Conservation (phyloP, 2,329 filamentous ascomycete genomes). For the Orbilia ellipsospora region DNA sequence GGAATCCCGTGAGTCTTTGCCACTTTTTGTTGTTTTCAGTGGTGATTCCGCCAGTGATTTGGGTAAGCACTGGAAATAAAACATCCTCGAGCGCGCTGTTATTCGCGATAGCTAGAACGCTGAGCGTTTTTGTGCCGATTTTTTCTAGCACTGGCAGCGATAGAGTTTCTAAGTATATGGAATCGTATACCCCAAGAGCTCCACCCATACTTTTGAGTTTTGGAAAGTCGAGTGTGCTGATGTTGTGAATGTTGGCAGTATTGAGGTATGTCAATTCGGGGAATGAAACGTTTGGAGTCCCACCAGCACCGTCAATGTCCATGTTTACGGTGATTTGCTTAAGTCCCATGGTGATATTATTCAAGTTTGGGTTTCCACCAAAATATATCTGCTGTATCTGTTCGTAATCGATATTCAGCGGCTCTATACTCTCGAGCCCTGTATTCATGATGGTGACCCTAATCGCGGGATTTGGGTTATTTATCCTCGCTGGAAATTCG, state of each 20-base stretch:
- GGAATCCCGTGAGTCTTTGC: slow-evolving; percentile 45
- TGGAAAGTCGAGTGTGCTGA: slow-evolving; percentile 26
- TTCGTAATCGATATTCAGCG: slow-evolving; percentile 36
- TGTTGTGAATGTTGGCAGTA: slow-evolving; percentile 49
- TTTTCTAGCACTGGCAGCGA: slow-evolving; percentile 32
- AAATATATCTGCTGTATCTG: slow-evolving; percentile 50
- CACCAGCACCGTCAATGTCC: slow-evolving; percentile 39
- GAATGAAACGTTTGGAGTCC: slow-evolving; percentile 40
- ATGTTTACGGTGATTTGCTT: slow-evolving; percentile 44
- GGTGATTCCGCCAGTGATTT: slow-evolving; percentile 44
- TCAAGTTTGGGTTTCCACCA: slow-evolving; percentile 45
- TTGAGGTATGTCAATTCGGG: slow-evolving; percentile 36
- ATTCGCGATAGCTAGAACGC: slow-evolving; percentile 49
- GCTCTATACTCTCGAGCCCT: slow-evolving; percentile 28
- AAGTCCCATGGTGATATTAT: slow-evolving; percentile 27
- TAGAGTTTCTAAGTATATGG: slow-evolving; percentile 16
- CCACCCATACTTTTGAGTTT: slow-evolving; percentile 36
- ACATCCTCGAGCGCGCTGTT: slow-evolving; percentile 35
- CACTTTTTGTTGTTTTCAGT: slow-evolving; percentile 41
- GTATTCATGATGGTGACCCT: slow-evolving; percentile 47
- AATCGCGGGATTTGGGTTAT: slow-evolving; percentile 43
- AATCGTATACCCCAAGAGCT: slow-evolving; percentile 51
- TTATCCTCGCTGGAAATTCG: slow-evolving; percentile 43
- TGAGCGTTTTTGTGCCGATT: slow-evolving; percentile 41
- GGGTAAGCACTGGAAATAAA: slow-evolving; percentile 28